Base-by-base conservation (phyloP, 1,139 yeast species). In the Taphrina deformans region DNA sequence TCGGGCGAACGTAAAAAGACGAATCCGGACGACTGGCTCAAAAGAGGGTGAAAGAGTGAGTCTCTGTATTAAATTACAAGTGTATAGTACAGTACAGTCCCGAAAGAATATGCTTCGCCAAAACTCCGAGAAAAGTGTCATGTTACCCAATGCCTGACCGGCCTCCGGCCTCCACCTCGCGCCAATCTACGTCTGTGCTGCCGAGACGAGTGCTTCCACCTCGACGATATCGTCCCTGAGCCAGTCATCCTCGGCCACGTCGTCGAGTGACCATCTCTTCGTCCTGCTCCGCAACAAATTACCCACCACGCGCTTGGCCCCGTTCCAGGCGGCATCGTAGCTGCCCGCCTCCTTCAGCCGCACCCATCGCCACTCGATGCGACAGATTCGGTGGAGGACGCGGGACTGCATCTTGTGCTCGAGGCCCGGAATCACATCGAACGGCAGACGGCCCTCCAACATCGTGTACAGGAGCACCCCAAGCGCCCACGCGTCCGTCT, bases 401-500 rank as follows among this genome's bases (percentile, higher is more conserved):
- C 87, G 82, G 60, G 85, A 82, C 52, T 84, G 80, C 62, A 83
- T 79, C 27, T 86, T 74, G 62, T 80, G 79, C 69, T 71, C 10
- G 74, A 75, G 10, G 80, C 79, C 24, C 0, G 86, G 86, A 14
- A 85, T 81, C 1, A 91, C 82, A 73, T 93, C 99, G 78, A 93
- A 93, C 0, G 99, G 99, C 61, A 93, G 79, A 65, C 97, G 76
- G 62, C 89, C 86, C 72, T 93, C 99, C 72, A 93, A 76, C 40
- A 92, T 76, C 0, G 96, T 84, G 73, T 91, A 93, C 0, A 91
- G 76, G n/a, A 91, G 79, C 3, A 92, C 98, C 0, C 98, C 99
- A 6, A 91, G 76, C 1, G 97, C 89, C 99, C 99, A 93, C 16
- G 93, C 81, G 73, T 93, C 99, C 51, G 95, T 87, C 69, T 89